Evolutionary conservation across 139 green algal genomes (phyloP), one percentile per base, ranked within the genome.

Genomic region (Pleodorina starrii): DNA sequence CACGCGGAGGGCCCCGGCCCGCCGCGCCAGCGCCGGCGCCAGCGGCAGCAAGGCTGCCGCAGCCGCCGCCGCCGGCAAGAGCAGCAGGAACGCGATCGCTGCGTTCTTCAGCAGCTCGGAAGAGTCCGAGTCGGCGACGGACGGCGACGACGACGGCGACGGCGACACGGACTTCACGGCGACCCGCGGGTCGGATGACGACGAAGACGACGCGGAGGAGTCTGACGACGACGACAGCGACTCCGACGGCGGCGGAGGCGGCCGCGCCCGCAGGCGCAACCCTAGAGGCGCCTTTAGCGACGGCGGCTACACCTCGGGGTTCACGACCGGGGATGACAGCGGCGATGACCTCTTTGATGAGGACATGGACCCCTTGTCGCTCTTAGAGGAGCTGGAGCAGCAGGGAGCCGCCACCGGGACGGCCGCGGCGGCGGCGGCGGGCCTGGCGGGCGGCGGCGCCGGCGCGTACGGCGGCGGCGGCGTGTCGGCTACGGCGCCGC

Each of bases 331-430:
- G 5, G 81, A 87, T 5, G 81, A 87, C 11, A 87, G 81, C 43
- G 81, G 57, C 1, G 59, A 57, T 3, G 88, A 94, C 23, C 73
- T 95, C 0, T 95, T 94, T 50, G 84, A 85, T 11, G 85, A 87
- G 40, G 75, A 90, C 10, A 40, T 92, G 32, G 92, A 95, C 85
- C 92, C 91, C 11, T 29, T 95, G 51, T 21, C 73, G 9, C 40
- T 96, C 48, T 90, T 96, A 46, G 59, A 89, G 36, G 57, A 90
- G 29, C 95, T 96, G 93, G 84, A 93, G 42, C 12, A 38, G 27
- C 36, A 83, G 46, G 81, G 50, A 42, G 63, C 12, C 27, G 68
- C 5, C 85, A 48, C 11, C 1, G 69, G 40, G n/a, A 54, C 42
- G 51, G 43, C 5, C 51, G 44, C 1, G 54, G 48, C 3, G 66